phyloP scores from a whole-genome alignment of 371 early-diverging fungal species.

The Haplosporangium sp. region DNA sequence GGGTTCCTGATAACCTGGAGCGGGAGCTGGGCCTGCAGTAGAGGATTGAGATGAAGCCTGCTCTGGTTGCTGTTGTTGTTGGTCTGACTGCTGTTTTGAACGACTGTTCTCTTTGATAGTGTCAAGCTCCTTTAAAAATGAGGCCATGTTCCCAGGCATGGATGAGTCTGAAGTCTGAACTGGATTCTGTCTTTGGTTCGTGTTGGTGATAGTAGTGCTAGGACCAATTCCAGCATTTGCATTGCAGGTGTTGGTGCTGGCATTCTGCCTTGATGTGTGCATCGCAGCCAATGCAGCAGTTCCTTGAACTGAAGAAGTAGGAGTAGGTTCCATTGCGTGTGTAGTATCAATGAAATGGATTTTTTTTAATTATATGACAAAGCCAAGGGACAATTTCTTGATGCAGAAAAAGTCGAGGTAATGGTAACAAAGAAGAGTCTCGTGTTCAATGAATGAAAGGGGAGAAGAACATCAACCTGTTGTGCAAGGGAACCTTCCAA shows the following conservation, averaged over 20 bases:
- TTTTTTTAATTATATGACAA: background rate
- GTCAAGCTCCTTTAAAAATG: constrained; percentile 39
- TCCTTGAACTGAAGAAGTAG: constrained; percentile 17
- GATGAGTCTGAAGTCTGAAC: background rate
- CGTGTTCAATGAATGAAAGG: background rate
- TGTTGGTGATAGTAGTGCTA: constrained; percentile 3
- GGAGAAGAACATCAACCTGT: background rate
- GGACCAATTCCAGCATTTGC: background rate
- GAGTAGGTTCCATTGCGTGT: constrained; percentile 25
- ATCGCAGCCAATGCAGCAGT: constrained; percentile 14
- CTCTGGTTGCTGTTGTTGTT: constrained; percentile 14
- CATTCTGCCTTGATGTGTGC: constrained; percentile 10
- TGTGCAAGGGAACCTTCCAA: background rate
- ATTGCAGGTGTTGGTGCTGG: background rate
- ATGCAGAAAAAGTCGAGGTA: background rate
- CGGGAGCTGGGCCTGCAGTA: constrained; percentile 2
- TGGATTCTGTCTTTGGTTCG: background rate
- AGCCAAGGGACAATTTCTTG: background rate
- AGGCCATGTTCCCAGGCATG: constrained; percentile 7
- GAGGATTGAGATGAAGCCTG: constrained; percentile 7
- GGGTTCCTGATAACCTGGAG: constrained; percentile 30
- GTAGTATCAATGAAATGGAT: background rate
- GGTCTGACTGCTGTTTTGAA: constrained; percentile 14
- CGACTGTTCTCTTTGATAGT: constrained; percentile 21
- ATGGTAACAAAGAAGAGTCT: background rate